Evolutionary conservation across 768 basidiomycete genomes (phyloP), one percentile per base, ranked within the genome.

Genomic region (Mycena metata): DNA sequence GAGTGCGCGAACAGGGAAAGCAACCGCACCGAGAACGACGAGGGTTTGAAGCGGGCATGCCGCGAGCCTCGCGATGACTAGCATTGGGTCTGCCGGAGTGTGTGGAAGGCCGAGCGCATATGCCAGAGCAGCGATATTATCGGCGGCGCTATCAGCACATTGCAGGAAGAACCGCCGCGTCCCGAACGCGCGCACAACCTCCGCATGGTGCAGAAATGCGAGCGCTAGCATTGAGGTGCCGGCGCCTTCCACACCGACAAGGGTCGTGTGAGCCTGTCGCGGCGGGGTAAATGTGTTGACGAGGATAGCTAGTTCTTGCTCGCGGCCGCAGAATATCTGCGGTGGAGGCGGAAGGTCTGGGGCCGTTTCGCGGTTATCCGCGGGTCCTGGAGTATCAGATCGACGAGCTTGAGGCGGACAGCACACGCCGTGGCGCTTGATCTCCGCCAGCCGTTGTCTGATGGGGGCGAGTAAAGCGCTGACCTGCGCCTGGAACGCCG

Each of bases 171-270:
- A 62, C 8, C 70, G 67, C 39, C 64, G 55, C 11, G 35, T n/a
- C 0, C 63, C 67, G 23, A 65, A 72, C 21, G 52, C 23, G 15
- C n/a, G 3, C 9, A 33, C 39, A 13, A 66, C 58, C n/a, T 69
- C 55, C 10, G 66, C 30, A 3, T 24, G 60, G 26, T 69, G 63
- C 2, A 72, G 54, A 19, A 72, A n/a, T 0, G 63, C 36, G 15
- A 69, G 70, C 26, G 67, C 67, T 11, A 72, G 60, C 17, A 60
- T 43, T 21, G 70, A 69, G 19, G 61, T 69, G 8, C 70, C 70
- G 0, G 56, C 26, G 8, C 70, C 70, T 4, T 23, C 50, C 19
- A 47, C 56, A 19, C 70, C 64, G 17, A 66, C 8, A 19, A 66
- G 26, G 1, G 43, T 51, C 12, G 50, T 33, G 12, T 42, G 45